Percentiles rank a stretch among this genome's conserved stretches.
Evolutionary conservation across 208 protist species (phyloP).

Genomic region (Crithidia bombi): DNA sequence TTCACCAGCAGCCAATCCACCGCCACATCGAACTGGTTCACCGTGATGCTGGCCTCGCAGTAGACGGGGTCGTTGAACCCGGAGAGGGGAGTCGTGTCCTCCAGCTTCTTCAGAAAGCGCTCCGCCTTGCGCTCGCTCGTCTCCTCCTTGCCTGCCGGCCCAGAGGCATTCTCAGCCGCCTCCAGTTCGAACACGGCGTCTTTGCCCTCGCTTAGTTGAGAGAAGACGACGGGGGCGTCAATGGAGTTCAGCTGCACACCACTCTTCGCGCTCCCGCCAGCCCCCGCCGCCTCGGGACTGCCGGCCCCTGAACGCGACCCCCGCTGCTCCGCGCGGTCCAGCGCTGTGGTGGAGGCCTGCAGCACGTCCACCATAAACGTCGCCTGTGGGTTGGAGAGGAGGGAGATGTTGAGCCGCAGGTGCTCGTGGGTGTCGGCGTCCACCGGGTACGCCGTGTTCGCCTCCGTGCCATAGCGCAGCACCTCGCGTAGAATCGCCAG

Average conservation of each 20-base stretch:
- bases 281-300: conserved; percentile 13
- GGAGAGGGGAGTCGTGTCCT: conserved; percentile 94
- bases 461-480: conserved; percentile 75
- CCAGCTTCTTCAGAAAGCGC: conserved; percentile 72
- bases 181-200: conserved; percentile 66
- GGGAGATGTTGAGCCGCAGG: conserved; percentile 78
- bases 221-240: conserved; percentile 79
- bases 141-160: conserved; percentile 13
- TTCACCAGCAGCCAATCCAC: conserved; percentile 96
- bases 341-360: conserved; percentile 75
- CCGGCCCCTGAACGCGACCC: conserved; percentile 24
- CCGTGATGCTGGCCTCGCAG: conserved; percentile 96
- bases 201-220: conserved; percentile 69
- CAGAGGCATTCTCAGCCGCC: conserved; percentile 41
- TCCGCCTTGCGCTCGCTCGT: conserved; percentile 50
- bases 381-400: conserved; percentile 53
- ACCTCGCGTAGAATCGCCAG: conserved; percentile 73
- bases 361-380: conserved; percentile 67
- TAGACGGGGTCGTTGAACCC: conserved; percentile 98
- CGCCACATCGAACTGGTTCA: conserved; percentile 98
- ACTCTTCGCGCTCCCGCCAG: too few species aligned
- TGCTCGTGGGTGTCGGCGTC: conserved; percentile 93
- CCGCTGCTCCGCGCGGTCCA: conserved; percentile 33
- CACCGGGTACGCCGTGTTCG: conserved; percentile 36
- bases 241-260: conserved; percentile 40